Evolutionary conservation across 1,284 basidiomycete species (phyloP).

Genomic region (Fomes fomentarius): DNA sequence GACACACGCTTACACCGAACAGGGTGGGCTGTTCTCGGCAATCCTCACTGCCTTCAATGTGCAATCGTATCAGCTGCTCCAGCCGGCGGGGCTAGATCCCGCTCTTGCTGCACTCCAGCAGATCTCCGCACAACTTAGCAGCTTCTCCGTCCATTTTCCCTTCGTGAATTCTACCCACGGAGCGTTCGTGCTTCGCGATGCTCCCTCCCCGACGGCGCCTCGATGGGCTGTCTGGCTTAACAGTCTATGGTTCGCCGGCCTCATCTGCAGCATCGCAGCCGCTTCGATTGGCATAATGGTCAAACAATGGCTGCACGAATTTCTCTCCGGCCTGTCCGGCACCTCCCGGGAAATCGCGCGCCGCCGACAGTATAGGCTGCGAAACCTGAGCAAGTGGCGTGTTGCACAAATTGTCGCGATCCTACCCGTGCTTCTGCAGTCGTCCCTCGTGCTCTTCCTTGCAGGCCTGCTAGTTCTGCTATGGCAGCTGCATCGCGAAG

Average conservation of each 20-base stretch:
- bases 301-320: conserved; percentile 23
- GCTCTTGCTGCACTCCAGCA: not conserved
- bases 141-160: not conserved
- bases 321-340: not conserved
- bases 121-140: not conserved
- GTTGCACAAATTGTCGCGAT: conserved; percentile 8
- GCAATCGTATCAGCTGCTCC: conserved; percentile 11
- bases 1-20: not conserved
- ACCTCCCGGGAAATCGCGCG: conserved; percentile 7
- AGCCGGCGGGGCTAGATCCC: not conserved
- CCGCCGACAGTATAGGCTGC: conserved; percentile 11
- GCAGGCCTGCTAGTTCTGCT: conserved; percentile 17
- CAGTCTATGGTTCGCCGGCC: conserved; percentile 19
- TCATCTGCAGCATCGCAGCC: conserved; percentile 16
- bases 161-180: conserved; percentile 6
- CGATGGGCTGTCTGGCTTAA: conserved; percentile 13
- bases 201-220: not conserved
- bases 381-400: conserved; percentile 15
- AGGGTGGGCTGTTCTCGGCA: conserved; percentile 14
- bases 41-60: conserved; percentile 17
- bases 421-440: conserved; percentile 18
- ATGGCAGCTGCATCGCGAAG: conserved; percentile 6
- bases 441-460: conserved; percentile 18
- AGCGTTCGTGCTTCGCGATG: not conserved
- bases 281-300: conserved; percentile 17